These are phyloP conservation scores for Penicillium corylophilum DNA, from an alignment of 2,329 filamentous ascomycete species.

Conservation along the genomic window DNA sequence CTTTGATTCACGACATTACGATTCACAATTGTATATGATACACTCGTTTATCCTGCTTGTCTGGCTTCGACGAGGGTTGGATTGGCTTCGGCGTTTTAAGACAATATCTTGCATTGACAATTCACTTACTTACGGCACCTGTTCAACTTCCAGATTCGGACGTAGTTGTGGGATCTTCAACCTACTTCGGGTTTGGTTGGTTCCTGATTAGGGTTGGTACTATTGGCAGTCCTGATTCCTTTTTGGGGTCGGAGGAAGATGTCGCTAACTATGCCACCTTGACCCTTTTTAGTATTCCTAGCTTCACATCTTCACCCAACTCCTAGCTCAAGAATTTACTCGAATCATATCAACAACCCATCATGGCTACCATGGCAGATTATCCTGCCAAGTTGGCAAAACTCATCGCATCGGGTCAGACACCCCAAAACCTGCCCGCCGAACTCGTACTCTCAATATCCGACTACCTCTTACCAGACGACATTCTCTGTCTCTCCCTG, in stretches of 20 bases:
- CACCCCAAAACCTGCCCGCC: background rate
- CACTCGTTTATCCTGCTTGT: background rate
- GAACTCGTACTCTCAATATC: background rate
- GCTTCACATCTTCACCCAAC: background rate
- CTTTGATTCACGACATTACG: background rate
- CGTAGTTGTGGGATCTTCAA: background rate
- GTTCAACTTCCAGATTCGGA: background rate
- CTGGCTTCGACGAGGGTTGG: background rate
- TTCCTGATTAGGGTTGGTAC: background rate
- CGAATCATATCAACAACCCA: background rate
- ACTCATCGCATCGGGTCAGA: background rate
- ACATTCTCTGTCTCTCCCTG: background rate
- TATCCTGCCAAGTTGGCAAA: background rate
- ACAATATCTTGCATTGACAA: background rate
- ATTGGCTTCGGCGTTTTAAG: background rate
- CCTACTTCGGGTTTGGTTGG: background rate
- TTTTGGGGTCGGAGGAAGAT: background rate
- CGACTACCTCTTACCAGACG: background rate
- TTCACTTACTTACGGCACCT: background rate
- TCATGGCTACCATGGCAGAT: background rate
- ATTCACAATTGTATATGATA: background rate
- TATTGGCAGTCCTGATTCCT: background rate
- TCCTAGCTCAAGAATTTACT: no score
- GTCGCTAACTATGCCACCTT: background rate
- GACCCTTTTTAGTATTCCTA: background rate